These are phyloP conservation scores for Pichia inconspicua DNA, from an alignment of 1,139 yeast genomes.

Conservation along the genomic window DNA sequence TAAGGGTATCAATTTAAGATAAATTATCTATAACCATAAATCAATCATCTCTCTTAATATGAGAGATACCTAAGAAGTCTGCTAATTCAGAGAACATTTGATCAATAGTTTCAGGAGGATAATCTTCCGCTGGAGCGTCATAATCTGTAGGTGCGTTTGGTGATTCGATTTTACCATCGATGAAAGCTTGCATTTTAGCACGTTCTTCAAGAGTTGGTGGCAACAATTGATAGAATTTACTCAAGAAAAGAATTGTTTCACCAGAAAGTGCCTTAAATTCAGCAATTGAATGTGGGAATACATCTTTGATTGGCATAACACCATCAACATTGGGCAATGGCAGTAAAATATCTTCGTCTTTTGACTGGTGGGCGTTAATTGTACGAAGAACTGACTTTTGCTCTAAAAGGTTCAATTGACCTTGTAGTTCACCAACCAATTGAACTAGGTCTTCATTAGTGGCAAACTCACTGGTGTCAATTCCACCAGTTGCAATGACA, in stretches of 20 bases:
- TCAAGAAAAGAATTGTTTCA: slow-evolving; percentile 42
- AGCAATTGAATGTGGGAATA: slow-evolving; percentile 54
- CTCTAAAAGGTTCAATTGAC: slow-evolving; percentile 68
- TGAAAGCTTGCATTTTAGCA: slow-evolving; percentile 38
- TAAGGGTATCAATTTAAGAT: not conserved
- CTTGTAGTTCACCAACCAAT: slow-evolving; percentile 81
- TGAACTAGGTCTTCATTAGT: slow-evolving; percentile 80
- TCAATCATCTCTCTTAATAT: slow-evolving; percentile 33
- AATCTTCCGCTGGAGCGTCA: slow-evolving; percentile 29
- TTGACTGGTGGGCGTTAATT: slow-evolving; percentile 34
- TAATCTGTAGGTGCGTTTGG: slow-evolving; percentile 33
- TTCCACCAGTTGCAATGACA: slow-evolving; percentile 13
- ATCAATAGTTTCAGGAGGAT: slow-evolving; percentile 38
- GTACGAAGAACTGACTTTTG: slow-evolving; percentile 57
- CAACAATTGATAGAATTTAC: slow-evolving; percentile 63
- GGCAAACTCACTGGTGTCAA: slow-evolving; percentile 55
- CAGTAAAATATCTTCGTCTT: slow-evolving; percentile 37
- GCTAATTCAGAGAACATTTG: slow-evolving; percentile 51
- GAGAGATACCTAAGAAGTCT: slow-evolving; percentile 55
- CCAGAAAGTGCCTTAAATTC: slow-evolving; percentile 44
- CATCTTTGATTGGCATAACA: slow-evolving; percentile 41
- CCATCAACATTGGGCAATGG: slow-evolving; percentile 70
- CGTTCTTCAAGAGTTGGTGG: slow-evolving; percentile 45
- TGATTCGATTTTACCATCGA: slow-evolving; percentile 37
- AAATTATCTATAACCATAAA: not conserved